Percentiles rank a stretch among this genome's conserved stretches.
These are phyloP conservation scores for Paracamarosporium sp. DNA, from an alignment of 2,329 filamentous ascomycete genomes.

Conservation along the genomic window DNA sequence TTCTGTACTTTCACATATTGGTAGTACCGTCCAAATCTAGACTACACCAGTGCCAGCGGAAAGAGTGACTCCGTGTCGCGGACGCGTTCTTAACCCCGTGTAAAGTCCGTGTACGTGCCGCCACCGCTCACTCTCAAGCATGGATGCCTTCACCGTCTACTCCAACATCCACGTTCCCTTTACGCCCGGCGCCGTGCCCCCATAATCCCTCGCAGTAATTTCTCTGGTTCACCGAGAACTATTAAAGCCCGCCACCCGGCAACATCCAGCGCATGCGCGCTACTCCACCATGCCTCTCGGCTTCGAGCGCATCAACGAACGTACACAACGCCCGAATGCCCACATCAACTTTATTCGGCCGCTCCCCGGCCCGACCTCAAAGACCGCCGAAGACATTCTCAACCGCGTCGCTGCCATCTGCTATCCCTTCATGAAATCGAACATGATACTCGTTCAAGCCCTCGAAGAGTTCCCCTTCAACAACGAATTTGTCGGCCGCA, in stretches of 20 bases:
- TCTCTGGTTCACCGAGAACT: too few species aligned
- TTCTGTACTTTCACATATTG: too few species aligned
- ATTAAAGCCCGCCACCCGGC: too few species aligned
- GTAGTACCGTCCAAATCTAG: too few species aligned
- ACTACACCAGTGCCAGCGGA: neutral
- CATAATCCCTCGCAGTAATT: neutral
- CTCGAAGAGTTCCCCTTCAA: slow-evolving; percentile 86
- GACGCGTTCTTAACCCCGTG: slow-evolving; percentile 1
- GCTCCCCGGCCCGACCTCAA: slow-evolving; percentile 62
- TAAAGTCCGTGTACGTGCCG: neutral
- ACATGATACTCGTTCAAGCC: slow-evolving; percentile 55
- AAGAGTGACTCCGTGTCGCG: neutral
- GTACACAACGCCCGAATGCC: slow-evolving; percentile 74
- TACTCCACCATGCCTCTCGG: slow-evolving; percentile 71
- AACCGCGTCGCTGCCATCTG: slow-evolving; percentile 69
- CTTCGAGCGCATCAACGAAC: slow-evolving; percentile 80
- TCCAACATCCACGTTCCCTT: neutral
- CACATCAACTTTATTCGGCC: slow-evolving; percentile 87
- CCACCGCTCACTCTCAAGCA: neutral
- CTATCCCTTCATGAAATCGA: slow-evolving; percentile 62
- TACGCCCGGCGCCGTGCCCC: neutral
- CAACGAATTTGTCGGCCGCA: slow-evolving; percentile 82
- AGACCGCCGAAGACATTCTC: slow-evolving; percentile 42
- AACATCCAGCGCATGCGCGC: slow-evolving; percentile 1
- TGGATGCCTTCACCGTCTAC: neutral